Base-by-base conservation (phyloP, 345 rosid species). In the Heritiera littoralis region DNA sequence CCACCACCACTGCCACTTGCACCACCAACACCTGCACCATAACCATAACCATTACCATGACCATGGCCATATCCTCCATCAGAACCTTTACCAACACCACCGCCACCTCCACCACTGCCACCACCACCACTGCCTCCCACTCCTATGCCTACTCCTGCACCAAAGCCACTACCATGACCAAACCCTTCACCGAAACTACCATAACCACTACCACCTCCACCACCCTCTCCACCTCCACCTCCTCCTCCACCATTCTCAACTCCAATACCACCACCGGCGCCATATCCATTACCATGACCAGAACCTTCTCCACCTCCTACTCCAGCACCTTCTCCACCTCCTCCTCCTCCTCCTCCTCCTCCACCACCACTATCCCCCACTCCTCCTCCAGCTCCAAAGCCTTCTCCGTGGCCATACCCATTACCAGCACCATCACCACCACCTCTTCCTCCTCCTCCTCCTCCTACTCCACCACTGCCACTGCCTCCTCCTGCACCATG, bases 161-260 rank as follows among this genome's bases (percentile, higher is more conserved):
- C 85, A 38, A 43, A 69, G 51, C 87, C 86, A 69, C 41, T 81
- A 64, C 86, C 87, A 68, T 77, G 80, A 12, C 87, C 87, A 2
- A 75, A 77, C 1, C 86, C 86, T 77, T 68, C 81, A 28, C 85
- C 87, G 4, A 2, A 73, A 46, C 85, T 80, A 0, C 81, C 74
- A 48, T 86, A 75, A 49, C 86, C 81, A 0, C 75, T 81, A 0
- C 86, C 79, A 40, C 77, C 83, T 15, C 85, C 85, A 40, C 83
- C 76, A 9, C 80, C 80, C 13, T 75, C 84, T 46, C 90, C 90
- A 54, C 13, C 71, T 8, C 71, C 73, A 10, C 85, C 85, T 11
- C 79, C 78, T 7, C 74, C 76, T 28, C 68, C 67, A 74, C 83
- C 85, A 56, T 15, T 77, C 5, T 79, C 88, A 6, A n/a, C 76